These are phyloP conservation scores for Gloeopeniophorella convolvens DNA, from an alignment of 768 basidiomycete genomes.

Conservation along the genomic window DNA sequence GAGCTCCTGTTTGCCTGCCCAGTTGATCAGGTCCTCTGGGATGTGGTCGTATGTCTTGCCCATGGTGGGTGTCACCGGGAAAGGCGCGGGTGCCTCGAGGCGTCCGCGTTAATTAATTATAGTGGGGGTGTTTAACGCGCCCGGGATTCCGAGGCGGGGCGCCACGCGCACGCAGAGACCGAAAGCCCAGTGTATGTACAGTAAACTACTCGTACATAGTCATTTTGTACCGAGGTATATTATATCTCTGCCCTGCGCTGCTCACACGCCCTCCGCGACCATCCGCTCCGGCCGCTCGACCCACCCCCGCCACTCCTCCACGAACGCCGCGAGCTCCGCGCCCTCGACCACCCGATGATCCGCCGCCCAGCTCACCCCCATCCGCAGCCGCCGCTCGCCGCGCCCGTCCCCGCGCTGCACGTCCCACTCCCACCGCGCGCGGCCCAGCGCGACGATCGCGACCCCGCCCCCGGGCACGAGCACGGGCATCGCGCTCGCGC, in stretches of 20 bases:
- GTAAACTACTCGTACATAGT: too few species aligned
- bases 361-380: conserved; percentile 75
- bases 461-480: conserved; percentile 79
- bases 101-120: too few species aligned
- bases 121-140: too few species aligned
- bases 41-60: conserved; percentile 48
- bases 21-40: conserved; percentile 43
- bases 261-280: conserved; percentile 44
- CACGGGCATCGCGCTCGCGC: conserved; percentile 65
- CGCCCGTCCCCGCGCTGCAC: conserved; percentile 43
- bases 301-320: conserved; percentile 76
- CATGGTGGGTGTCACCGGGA: too few species aligned
- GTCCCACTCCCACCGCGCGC: conserved; percentile 74
- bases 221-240: too few species aligned
- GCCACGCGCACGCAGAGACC: too few species aligned
- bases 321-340: conserved; percentile 83
- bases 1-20: conserved; percentile 56
- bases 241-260: too few species aligned
- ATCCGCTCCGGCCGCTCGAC: conserved; percentile 70
- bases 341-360: conserved; percentile 88
- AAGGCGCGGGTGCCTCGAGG: too few species aligned
- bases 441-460: conserved; percentile 76
- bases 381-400: conserved; percentile 49
- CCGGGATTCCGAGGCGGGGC: too few species aligned
- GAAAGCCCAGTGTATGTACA: too few species aligned